Percentiles rank a stretch among this genome's conserved stretches.
Conservation (phyloP, 805 yeast genomes). For the Scheffersomyces ergatensis region DNA sequence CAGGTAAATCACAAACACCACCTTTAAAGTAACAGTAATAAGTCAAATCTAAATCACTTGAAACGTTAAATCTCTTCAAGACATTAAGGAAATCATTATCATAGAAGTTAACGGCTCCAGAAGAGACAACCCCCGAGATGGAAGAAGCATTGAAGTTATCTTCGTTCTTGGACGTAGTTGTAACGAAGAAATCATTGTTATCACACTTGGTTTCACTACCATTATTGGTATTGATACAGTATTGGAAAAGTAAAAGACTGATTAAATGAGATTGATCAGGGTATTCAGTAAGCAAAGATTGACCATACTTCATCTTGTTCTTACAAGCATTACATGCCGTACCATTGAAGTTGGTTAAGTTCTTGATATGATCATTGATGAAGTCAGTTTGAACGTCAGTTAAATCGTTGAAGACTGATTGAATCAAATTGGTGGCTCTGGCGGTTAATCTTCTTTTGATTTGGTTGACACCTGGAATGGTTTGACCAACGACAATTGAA, state of each 20-base stretch:
- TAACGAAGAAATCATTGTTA: conserved; percentile 35
- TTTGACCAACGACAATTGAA: conserved; percentile 4
- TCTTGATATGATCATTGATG: conserved; percentile 22
- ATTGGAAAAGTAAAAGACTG: conserved; percentile 32
- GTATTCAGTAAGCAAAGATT: conserved; percentile 19
- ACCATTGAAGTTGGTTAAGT: conserved; percentile 29
- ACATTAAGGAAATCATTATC: conserved; percentile 40
- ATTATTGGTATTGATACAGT: conserved; percentile 29
- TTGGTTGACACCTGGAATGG: conserved; percentile 24
- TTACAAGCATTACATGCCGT: conserved; percentile 35
- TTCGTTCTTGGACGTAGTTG: conserved; percentile 27
- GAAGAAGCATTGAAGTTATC: conserved; percentile 14
- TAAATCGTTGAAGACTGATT: conserved; percentile 22
- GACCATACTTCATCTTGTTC: conserved; percentile 29
- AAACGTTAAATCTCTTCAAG: conserved; percentile 31
- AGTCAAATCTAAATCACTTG: conserved; percentile 34
- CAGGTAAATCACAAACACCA: conserved; percentile 48
- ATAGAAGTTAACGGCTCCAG: conserved; percentile 27
- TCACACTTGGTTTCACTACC: conserved; percentile 29
- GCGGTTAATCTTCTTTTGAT: conserved; percentile 18
- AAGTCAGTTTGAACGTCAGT: conserved; percentile 24
- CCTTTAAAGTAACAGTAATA: conserved; percentile 57
- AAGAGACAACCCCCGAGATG: conserved; percentile 21
- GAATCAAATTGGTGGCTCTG: conserved; percentile 21
- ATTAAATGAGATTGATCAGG: conserved; percentile 35